These are phyloP conservation scores for Termitomyces sp. DNA, from an alignment of 768 basidiomycete genomes.

Conservation along the genomic window DNA sequence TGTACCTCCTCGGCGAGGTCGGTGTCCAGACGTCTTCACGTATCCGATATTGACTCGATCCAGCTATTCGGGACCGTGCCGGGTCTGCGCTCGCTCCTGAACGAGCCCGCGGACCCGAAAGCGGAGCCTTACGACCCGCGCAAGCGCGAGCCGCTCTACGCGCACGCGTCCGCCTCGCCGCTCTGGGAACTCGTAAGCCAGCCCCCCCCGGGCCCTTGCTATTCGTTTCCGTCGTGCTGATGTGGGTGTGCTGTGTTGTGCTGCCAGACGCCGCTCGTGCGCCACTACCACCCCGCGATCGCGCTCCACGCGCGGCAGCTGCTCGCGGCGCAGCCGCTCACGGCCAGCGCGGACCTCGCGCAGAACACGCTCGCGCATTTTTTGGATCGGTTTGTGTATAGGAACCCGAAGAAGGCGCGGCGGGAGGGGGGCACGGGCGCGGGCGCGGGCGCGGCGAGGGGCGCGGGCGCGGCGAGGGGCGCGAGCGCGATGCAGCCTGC, in stretches of 20 bases:
- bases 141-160: conserved; percentile 87
- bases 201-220: background rate
- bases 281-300: conserved; percentile 89
- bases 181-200: conserved; percentile 89
- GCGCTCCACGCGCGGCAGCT: conserved; percentile 84
- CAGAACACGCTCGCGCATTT: conserved; percentile 93
- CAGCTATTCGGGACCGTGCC: conserved; percentile 38
- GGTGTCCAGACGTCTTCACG: conserved; percentile 13
- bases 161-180: conserved; percentile 72
- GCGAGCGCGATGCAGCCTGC: conserved; percentile 95
- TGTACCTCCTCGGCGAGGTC: conserved; percentile 87
- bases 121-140: conserved; percentile 67
- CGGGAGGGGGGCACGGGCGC: too few relatives aligned
- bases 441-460: conserved; percentile 47
- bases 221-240: background rate
- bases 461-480: conserved; percentile 57
- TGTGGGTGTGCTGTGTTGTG: background rate
- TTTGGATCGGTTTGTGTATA: conserved; percentile 95
- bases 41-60: background rate
- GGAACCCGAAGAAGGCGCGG: conserved; percentile 79
- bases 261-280: conserved; percentile 68
- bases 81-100: conserved; percentile 37
- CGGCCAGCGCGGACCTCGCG: conserved; percentile 82
- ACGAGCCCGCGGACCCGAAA: conserved; percentile 17
- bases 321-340: conserved; percentile 63